phyloP scores from a whole-genome alignment of 2,329 filamentous ascomycete genomes.

The Raffaelea arxii region DNA sequence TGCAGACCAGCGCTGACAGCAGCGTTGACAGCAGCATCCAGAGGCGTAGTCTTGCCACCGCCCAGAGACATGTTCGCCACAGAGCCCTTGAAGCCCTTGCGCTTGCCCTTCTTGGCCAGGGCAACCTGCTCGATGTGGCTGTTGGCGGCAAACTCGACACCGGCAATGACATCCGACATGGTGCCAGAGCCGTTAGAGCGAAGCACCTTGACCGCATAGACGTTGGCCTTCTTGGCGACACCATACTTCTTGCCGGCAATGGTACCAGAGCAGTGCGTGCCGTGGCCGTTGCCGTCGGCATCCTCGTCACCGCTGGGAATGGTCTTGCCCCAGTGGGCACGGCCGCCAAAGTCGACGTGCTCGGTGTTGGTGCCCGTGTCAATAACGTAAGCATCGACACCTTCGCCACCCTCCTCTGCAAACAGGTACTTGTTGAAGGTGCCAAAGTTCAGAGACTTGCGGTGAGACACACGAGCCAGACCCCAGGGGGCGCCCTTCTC shows the following conservation, averaged over 20 bases:
- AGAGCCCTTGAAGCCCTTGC: constrained; percentile 97
- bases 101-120: constrained; percentile 75
- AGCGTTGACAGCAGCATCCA: constrained; percentile 89
- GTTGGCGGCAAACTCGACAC: constrained; percentile 87
- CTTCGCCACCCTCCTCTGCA: constrained; percentile 80
- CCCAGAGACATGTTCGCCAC: constrained; percentile 99
- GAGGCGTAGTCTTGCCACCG: constrained; percentile 87
- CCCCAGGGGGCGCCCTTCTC: constrained; percentile 99
- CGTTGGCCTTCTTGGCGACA: constrained; percentile 96
- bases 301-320: constrained; percentile 79
- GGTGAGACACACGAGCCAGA: constrained; percentile 94
- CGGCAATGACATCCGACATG: constrained; percentile 98
- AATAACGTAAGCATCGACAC: constrained; percentile 97
- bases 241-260: constrained; percentile 98
- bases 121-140: constrained; percentile 67
- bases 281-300: constrained; percentile 92
- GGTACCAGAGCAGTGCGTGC: constrained; percentile 98
- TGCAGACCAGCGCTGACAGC: constrained; percentile 86
- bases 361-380: constrained; percentile 92
- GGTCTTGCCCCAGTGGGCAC: constrained; percentile 94
- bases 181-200: constrained; percentile 93
- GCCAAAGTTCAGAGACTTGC: constrained; percentile 74
- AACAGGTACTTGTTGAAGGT: constrained; percentile 99
- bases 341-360: constrained; percentile 95
- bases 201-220: constrained; percentile 97